A percentile compares a stretch with the other conserved stretches of the same genome.
These are phyloP conservation scores for Abrus pulchellus DNA, from an alignment of 306 rosid species.

Conservation along the genomic window DNA sequence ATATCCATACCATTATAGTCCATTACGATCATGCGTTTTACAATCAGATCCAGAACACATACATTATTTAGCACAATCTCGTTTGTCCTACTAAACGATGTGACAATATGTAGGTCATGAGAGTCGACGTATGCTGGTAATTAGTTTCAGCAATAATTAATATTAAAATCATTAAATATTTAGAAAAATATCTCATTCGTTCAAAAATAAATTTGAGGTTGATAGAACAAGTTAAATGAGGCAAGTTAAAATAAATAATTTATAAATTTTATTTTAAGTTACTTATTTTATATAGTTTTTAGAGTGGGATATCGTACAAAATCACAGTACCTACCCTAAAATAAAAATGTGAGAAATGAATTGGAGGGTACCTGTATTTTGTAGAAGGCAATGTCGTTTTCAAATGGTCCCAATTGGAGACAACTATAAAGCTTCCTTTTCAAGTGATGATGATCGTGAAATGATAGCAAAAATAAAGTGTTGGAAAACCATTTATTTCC, in stretches of 20 bases:
- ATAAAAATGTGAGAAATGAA: slow-evolving; percentile 1
- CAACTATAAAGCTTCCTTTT: slow-evolving; percentile 81
- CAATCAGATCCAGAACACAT: not conserved
- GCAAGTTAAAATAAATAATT: not conserved
- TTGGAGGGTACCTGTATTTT: slow-evolving; percentile 44
- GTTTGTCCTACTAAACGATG: slow-evolving; percentile 1
- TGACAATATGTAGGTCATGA: slow-evolving; percentile 10
- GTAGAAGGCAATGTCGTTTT: slow-evolving; percentile 56
- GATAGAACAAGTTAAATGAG: no score
- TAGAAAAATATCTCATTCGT: not conserved
- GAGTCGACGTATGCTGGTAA: not conserved
- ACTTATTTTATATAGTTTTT: no score
- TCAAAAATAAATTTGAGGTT: not conserved
- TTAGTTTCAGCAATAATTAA: not conserved
- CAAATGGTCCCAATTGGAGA: slow-evolving; percentile 51
- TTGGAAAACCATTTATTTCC: slow-evolving; percentile 54
- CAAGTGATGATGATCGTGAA: slow-evolving; percentile 70
- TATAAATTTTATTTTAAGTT: not conserved
- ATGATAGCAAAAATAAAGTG: slow-evolving; percentile 72
- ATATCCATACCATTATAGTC: not conserved
- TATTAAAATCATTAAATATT: not conserved
- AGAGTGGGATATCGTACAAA: not conserved
- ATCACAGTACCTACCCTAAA: not conserved
- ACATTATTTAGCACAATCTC: not conserved
- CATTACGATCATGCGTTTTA: not conserved